Conservation (phyloP, 2,329 filamentous ascomycete genomes). For the Fusarium sp. region DNA sequence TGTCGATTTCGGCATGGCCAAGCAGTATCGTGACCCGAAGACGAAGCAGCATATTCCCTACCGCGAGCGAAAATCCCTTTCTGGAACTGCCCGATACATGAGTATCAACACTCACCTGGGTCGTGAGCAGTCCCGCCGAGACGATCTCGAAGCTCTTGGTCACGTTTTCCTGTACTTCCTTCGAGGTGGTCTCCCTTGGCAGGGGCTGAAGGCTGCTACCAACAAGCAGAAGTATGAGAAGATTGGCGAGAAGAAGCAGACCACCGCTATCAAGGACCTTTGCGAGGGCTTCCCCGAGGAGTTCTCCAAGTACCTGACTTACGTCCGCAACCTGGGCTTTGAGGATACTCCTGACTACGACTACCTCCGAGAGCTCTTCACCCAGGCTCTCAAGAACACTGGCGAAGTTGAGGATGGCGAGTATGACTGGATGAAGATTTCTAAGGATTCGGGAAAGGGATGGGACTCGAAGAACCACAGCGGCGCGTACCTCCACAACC, state of each 20-base stretch:
- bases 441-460: conserved; percentile 83
- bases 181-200: conserved; percentile 77
- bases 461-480: conserved; percentile 83
- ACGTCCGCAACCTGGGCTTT: conserved; percentile 97
- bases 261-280: conserved; percentile 94
- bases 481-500: conserved; percentile 73
- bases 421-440: conserved; percentile 99
- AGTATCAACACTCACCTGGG: conserved; percentile 99
- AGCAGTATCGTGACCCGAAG: conserved; percentile 98
- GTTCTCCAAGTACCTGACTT: conserved; percentile 97
- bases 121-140: conserved; percentile 93
- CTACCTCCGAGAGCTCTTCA: conserved; percentile 95
- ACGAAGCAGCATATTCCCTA: conserved; percentile 99
- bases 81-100: conserved; percentile 98
- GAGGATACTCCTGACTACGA: conserved; percentile 99
- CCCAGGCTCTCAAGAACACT: conserved; percentile 91
- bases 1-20: conserved; percentile 99
- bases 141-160: conserved; percentile 90
- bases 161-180: conserved; percentile 82
- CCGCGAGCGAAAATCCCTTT: conserved; percentile 94
- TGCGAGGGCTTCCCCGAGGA: conserved; percentile 97
- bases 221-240: conserved; percentile 99
- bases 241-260: conserved; percentile 99
- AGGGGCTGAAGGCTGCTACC: conserved; percentile 77
- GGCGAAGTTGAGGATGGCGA: conserved; percentile 97